Evolutionary conservation across 2,329 filamentous ascomycete genomes (phyloP).

Genomic region (Ramularia collo-cygni): DNA sequence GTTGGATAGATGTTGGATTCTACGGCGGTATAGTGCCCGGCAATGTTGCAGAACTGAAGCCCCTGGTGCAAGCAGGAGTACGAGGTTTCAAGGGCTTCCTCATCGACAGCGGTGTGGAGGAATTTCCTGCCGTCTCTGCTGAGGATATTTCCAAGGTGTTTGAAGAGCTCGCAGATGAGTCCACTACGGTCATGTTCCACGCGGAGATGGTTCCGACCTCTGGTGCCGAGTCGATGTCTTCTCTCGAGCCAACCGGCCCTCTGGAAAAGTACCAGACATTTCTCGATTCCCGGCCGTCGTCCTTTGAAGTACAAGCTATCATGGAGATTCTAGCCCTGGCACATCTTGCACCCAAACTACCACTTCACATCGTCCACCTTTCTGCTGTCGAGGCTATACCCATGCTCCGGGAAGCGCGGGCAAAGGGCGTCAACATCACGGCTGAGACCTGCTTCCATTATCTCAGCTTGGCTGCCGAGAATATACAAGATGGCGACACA

Average conservation of each 20-base stretch:
- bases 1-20: conserved; percentile 98
- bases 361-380: conserved; percentile 88
- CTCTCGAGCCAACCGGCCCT: conserved; percentile 63
- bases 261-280: conserved; percentile 81
- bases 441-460: conserved; percentile 97
- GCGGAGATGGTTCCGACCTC: conserved; percentile 88
- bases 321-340: conserved; percentile 78
- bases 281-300: conserved; percentile 78
- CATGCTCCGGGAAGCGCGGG: conserved; percentile 65
- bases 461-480: conserved; percentile 74
- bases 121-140: conserved; percentile 86
- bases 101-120: conserved; percentile 93
- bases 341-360: conserved; percentile 69
- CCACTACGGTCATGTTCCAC: conserved; percentile 97
- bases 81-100: conserved; percentile 96
- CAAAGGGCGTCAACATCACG: conserved; percentile 72
- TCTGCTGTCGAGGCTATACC: conserved; percentile 86
- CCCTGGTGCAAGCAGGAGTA: conserved; percentile 76
- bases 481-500: conserved; percentile 77
- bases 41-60: conserved; percentile 71
- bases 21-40: conserved; percentile 93
- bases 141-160: conserved; percentile 74
- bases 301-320: conserved; percentile 87
- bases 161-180: conserved; percentile 66
- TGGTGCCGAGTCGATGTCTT: conserved; percentile 66